These are phyloP conservation scores for Erigeron canadensis DNA, from an alignment of 129 eudicot genomes.

Conservation along the genomic window DNA sequence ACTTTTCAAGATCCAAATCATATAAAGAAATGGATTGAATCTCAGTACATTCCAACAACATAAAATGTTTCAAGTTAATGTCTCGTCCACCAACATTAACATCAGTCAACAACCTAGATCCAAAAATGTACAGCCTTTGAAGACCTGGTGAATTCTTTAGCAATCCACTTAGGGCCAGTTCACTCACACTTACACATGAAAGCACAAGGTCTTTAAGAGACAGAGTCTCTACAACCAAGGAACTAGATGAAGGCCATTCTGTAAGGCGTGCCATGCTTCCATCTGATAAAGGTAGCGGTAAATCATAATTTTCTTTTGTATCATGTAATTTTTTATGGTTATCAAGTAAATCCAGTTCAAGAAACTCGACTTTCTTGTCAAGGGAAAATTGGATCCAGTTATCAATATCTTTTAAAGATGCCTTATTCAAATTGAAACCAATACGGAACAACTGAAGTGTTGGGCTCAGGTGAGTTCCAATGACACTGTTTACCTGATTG, in stretches of 20 bases:
- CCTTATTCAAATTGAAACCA: not conserved
- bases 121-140: conserved; percentile 23
- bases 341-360: not conserved
- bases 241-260: not conserved
- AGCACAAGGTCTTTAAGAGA: conserved; percentile 29
- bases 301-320: not conserved
- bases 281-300: not conserved
- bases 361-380: conserved; percentile 10
- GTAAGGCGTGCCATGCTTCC: not conserved
- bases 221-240: not conserved
- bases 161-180: conserved; percentile 20
- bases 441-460: conserved; percentile 1
- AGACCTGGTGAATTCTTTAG: conserved; percentile 28
- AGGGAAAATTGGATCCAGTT: conserved; percentile 5
- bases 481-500: conserved; percentile 38
- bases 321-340: not conserved
- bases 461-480: conserved; percentile 25
- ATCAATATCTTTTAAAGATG: not conserved
- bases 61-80: conserved; percentile 36
- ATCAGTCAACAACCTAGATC: conserved; percentile 18
- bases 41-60: conserved; percentile 25
- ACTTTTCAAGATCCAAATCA: conserved; percentile 33
- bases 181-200: conserved; percentile 33
- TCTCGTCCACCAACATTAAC: conserved; percentile 24
- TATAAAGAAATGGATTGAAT: conserved; percentile 27